Base-by-base conservation (phyloP, 2,329 filamentous ascomycete genomes). In the Diaporthe ampelina region DNA sequence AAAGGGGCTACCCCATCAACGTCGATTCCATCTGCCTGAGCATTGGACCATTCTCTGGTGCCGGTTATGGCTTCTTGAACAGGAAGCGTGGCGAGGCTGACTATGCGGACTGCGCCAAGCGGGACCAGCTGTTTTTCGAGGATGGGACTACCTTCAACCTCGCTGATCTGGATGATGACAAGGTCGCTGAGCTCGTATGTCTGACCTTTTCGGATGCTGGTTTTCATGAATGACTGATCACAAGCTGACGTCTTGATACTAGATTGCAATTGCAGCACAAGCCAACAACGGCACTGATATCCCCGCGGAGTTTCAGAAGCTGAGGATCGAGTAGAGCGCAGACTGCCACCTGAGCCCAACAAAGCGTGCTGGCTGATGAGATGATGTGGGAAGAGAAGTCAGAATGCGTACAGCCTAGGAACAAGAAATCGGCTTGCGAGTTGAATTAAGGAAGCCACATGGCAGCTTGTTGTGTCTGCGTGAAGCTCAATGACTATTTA, bases 1-100 rank as follows among this genome's bases (percentile, higher is more conserved):
- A 65, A 26, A 65, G 59, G 40, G 59, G 59, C 59, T 65, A 65
- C 40, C 59, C 59, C 29, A 32, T 10, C 17, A 65, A n/a, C 6
- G 59, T 65, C 43, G 59, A 45, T 9, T 45, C 43, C 0, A 65
- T 65, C 26, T 65, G 59, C 59, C 8, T 65, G 2, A 65, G 21
- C 59, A 1, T 65, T 1, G 59, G 59, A 10, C 59, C 59, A 3
- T 65, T 65, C 59, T 65, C 59, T 32, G 59, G 59, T 32, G 59
- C 59, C n/a, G 59, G 59, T 8, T 65, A 65, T 32, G 59, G 59
- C 26, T 65, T 65, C 26, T 7, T 9, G 26, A 3, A 4, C 5
- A 65, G n/a, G 40, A 65, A 65, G 59, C 59, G 59, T 4, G 19
- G 19, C 40, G 59, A 65, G 26, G 24, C 59, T 7, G 59, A 1